These are phyloP conservation scores for Castanea mollissima DNA, from an alignment of 306 rosid genomes.

Conservation along the genomic window DNA sequence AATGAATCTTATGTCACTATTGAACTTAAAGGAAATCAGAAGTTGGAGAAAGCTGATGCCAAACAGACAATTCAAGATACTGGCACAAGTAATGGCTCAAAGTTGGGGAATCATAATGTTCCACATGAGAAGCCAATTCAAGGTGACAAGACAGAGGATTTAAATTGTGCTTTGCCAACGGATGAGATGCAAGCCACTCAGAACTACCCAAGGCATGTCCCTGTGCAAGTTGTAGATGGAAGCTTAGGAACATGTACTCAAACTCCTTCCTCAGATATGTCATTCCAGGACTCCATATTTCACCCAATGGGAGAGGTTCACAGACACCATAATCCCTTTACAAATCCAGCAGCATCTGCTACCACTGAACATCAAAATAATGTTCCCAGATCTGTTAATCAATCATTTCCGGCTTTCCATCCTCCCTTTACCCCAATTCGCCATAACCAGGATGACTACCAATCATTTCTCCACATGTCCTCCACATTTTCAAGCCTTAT, in stretches of 20 bases:
- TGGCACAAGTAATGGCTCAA: constrained; percentile 42
- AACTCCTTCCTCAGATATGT: constrained; percentile 46
- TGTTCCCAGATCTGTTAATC: constrained; percentile 54
- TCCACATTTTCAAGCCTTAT: constrained; percentile 72
- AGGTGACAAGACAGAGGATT: constrained; percentile 50
- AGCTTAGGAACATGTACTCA: constrained; percentile 51
- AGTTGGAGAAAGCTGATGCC: constrained; percentile 46
- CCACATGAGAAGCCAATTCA: constrained; percentile 40
- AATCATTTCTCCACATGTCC: constrained; percentile 61
- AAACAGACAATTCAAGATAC: constrained; percentile 40
- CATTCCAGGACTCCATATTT: constrained; percentile 51
- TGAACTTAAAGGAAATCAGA: constrained; percentile 48
- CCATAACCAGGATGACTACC: constrained; percentile 52
- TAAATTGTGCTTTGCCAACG: constrained; percentile 44
- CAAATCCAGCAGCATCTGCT: constrained; percentile 54
- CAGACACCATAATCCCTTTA: constrained; percentile 40
- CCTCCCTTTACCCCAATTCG: constrained; percentile 54
- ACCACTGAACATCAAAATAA: constrained; percentile 55
- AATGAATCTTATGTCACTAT: constrained; percentile 44
- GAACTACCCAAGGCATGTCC: constrained; percentile 82
- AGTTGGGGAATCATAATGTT: constrained; percentile 42
- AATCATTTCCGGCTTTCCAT: constrained; percentile 51
- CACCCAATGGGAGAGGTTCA: constrained; percentile 54
- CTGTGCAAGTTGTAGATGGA: constrained; percentile 86
- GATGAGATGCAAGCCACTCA: constrained; percentile 71